phyloP scores from a whole-genome alignment of 345 rosid species.

The Brassica nigra region DNA sequence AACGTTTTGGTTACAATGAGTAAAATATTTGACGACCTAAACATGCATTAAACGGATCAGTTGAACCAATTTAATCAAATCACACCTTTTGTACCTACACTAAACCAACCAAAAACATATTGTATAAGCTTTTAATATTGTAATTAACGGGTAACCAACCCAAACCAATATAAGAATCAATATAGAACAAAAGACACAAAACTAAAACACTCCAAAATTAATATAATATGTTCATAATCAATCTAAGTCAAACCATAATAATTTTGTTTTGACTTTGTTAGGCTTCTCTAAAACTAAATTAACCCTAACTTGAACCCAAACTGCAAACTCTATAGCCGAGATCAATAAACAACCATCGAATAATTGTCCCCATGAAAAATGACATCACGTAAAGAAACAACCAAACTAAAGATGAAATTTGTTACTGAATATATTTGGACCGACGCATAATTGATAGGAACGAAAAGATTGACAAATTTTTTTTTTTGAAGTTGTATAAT shows the following conservation, averaged over 20 bases:
- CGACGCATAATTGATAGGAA: constrained; percentile 31
- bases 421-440: constrained; percentile 31
- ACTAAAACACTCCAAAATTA: neutral
- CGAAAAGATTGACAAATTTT: neutral
- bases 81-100: constrained; percentile 8
- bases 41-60: neutral
- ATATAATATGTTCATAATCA: neutral
- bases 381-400: constrained; percentile 35
- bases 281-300: constrained; percentile 3
- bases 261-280: constrained; percentile 1
- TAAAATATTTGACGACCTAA: neutral
- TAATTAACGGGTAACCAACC: neutral
- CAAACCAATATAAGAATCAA: neutral
- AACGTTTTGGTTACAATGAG: neutral
- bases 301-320: constrained; percentile 4
- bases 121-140: neutral
- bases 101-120: neutral
- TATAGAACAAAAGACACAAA: neutral
- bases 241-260: constrained; percentile 11
- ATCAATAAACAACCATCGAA: constrained; percentile 10
- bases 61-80: neutral
- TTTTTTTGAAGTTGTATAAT: neutral
- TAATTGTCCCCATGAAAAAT: constrained; percentile 14
- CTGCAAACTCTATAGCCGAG: neutral
- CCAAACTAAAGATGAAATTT: constrained; percentile 33